A percentile compares a stretch with the other conserved stretches of the same genome.
phyloP scores from a whole-genome alignment of 1,284 basidiomycete species.

The Porogramme epimiltina region DNA sequence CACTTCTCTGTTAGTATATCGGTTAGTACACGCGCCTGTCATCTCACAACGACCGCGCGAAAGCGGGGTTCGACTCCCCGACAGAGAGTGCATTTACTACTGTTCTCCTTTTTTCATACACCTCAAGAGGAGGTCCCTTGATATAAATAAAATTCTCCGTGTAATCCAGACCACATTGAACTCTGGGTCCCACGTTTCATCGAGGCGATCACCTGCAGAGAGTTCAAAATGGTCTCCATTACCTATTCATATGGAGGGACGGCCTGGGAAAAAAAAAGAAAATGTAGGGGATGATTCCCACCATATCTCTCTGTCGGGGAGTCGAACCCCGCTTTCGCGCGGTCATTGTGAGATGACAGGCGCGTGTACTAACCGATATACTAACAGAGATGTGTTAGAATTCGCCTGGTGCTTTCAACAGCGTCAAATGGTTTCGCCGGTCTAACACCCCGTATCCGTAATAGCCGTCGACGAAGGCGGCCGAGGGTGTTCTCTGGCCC shows the following conservation, averaged over 20 bases:
- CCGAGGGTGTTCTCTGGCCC: not conserved
- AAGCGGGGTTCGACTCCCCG: constrained; percentile 47
- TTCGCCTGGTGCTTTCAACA: not conserved
- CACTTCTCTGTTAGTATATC: constrained; percentile 25
- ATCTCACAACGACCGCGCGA: constrained; percentile 32
- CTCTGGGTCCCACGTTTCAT: no score
- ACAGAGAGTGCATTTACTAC: constrained; percentile 32
- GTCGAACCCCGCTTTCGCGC: constrained; percentile 47
- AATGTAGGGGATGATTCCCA: no score
- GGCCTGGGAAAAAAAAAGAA: not conserved
- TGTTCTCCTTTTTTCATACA: no score
- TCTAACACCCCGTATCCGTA: no score
- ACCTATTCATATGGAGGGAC: no score
- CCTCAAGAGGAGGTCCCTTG: no score
- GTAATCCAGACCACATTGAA: no score
- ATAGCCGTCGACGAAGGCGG: no score
- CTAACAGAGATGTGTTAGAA: constrained; percentile 13
- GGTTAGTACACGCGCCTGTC: constrained; percentile 26
- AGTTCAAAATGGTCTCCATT: no score
- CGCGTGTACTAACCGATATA: constrained; percentile 26
- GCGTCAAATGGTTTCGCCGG: no score
- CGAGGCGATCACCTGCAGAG: no score
- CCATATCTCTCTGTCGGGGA: constrained; percentile 39
- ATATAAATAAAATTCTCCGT: no score
- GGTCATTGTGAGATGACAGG: constrained; percentile 17